These are phyloP conservation scores for Helianthus annuus DNA, from an alignment of 129 eudicot species.

Conservation along the genomic window HanXRQr2.0-SUNRISE NC_035442.2:155640221-155640720, in stretches of 20 bases:
- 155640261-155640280: constrained; percentile 7
- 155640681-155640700: background rate
- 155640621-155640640: constrained; percentile 10
- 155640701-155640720: constrained; percentile 87
- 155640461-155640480: constrained; percentile 6
- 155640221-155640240: too few species aligned
- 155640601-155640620: constrained; percentile 35
- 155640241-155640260: background rate
- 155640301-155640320: constrained; percentile 26
- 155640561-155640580: constrained; percentile 63
- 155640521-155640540: background rate
- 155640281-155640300: constrained; percentile 1
- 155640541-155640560: constrained; percentile 62
- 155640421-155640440: constrained; percentile 90
- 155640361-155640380: constrained; percentile 59
- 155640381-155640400: constrained; percentile 38
- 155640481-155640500: background rate
- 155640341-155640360: constrained; percentile 87
- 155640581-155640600: constrained; percentile 71
- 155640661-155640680: background rate
- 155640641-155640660: constrained; percentile 1
- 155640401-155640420: constrained; percentile 66
- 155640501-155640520: background rate
- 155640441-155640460: constrained; percentile 90
- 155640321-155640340: constrained; percentile 84